Base-by-base conservation (phyloP, 441 rosid genomes). In the Syzygium syzygioides region DNA sequence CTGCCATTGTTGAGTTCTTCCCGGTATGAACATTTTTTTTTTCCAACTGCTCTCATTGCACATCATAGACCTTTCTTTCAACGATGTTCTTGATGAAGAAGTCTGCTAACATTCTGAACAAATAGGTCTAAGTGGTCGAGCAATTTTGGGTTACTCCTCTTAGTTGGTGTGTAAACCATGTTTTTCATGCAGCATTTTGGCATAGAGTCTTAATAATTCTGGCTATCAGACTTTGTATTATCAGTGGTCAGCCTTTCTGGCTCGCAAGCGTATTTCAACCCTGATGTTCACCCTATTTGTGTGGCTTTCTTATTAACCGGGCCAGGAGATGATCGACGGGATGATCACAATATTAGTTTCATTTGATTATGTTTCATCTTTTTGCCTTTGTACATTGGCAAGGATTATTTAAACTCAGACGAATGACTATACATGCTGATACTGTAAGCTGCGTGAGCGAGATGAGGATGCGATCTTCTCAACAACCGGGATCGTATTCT, bases 11-110 rank as follows among this genome's bases (percentile, higher is more conserved):
- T 57, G 79, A 86, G 55, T 48, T 56, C 25, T 37, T 15, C 86
- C 56, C 9, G 80, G 15, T 26, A 80, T 80, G 87, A 37, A 37
- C 37, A 91, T 90, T 18, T 90, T 90, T 37, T 37, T 37, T 62
- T 76, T 60, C 53, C 37, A 18, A 45, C n/a, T 85, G 53, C 76
- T 85, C 64, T 28, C 0, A 12, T 62, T 28, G 87, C 86, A 15
- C 80, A 71, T 34, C 80, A 20, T 71, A 37, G 50, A 71, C 45
- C 50, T 71, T 37, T 37, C 17, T 34, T 41, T 20, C 23, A 37
- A 37, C 1, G 0, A 20, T 71, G 28, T 41, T 37, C 50, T 20
- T 71, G 80, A 71, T 37, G 50, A 37, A 71, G 9, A 37, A 3
- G 80, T 71, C 15, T 68, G 48, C 20, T 68, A 5, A 68, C 26